Percentiles rank a stretch among this genome's conserved stretches.
Conservation (phyloP, 176 grass and related monocot species). For the Eremochloa ophiuroides region DNA sequence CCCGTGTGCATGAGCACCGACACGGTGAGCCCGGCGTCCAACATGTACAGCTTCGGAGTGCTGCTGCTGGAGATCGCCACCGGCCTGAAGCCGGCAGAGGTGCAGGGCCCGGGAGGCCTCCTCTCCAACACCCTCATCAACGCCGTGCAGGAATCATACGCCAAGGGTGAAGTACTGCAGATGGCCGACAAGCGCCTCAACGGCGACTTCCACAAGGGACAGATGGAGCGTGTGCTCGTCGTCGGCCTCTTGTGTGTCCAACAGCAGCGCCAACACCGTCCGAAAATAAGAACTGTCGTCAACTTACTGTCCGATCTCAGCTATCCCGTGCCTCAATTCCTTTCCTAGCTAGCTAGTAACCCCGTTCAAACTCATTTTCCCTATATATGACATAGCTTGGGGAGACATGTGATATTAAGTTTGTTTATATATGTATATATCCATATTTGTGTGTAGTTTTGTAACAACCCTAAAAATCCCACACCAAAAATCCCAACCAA, state of each 20-base stretch:
- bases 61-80: neutral
- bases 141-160: neutral
- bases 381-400: no score
- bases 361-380: no score
- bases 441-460: no score
- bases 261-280: neutral
- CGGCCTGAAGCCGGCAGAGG: neutral
- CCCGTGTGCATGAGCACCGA: neutral
- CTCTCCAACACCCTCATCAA: neutral
- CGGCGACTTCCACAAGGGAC: neutral
- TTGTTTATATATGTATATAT: no score
- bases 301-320: neutral
- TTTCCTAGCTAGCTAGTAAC: no score
- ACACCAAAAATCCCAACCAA: no score
- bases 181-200: neutral
- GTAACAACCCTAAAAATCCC: no score
- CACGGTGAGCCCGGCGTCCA: neutral
- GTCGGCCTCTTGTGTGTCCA: neutral
- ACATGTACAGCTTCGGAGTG: neutral
- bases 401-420: no score
- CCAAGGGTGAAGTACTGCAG: neutral
- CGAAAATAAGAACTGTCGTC: neutral
- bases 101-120: neutral
- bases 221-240: conserved; percentile 7
- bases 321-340: neutral